Evolutionary conservation across 176 grass and related monocot genomes (phyloP).

Genomic region (Rhipidocladum racemiflorum): DNA sequence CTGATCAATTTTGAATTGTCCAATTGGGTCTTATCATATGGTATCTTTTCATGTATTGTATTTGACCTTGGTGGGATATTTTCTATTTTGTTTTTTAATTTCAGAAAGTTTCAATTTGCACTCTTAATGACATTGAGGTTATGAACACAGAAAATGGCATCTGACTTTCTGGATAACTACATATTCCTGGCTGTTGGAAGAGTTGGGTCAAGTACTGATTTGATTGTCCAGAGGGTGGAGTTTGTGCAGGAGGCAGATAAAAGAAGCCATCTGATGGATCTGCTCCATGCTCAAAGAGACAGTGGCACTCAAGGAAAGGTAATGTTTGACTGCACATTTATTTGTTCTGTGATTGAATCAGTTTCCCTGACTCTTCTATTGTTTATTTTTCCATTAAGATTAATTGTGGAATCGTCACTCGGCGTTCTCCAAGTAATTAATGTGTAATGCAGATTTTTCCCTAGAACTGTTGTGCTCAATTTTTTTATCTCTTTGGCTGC

Average conservation of each 20-base stretch:
- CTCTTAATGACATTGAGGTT: conserved; percentile 20
- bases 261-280: conserved; percentile 95
- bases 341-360: neutral
- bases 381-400: neutral
- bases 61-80: neutral
- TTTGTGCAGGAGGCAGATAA: conserved; percentile 95
- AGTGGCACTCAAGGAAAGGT: conserved; percentile 68
- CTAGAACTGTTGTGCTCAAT: conserved; percentile 14
- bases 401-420: neutral
- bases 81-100: neutral
- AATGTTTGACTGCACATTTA: neutral
- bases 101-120: neutral
- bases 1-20: neutral
- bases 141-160: conserved; percentile 76
- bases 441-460: neutral
- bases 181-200: conserved; percentile 99
- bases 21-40: neutral
- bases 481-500: conserved; percentile 7
- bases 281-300: conserved; percentile 91
- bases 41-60: neutral
- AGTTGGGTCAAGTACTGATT: conserved; percentile 92
- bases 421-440: neutral
- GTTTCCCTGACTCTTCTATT: neutral
- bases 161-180: conserved; percentile 87
- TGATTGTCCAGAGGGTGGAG: conserved; percentile 91